Base-by-base conservation (phyloP, 306 rosid genomes). In the Inga laurina region DNA sequence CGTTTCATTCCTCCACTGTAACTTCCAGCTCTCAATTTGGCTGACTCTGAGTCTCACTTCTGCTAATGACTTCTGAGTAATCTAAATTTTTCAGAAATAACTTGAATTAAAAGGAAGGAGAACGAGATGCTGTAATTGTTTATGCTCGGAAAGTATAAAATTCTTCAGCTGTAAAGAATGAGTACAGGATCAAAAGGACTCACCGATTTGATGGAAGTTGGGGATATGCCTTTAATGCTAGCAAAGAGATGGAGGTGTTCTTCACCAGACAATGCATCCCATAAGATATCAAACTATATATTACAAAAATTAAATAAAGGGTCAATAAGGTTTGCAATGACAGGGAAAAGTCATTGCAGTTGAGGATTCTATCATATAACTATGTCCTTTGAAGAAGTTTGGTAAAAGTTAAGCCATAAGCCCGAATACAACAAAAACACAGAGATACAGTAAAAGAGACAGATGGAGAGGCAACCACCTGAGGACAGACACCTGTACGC, bases 1-100 rank as follows among this genome's bases (percentile, higher is more conserved):
- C 98, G 97, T 81, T 92, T 92, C 97, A 93, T 95, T 82, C 97
- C 99, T 80, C 96, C 98, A 78, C 99, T 93, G 82, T 95, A 95
- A 88, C 94, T 93, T 62, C 93, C 97, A 79, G 94, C 91, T 86
- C 97, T 91, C 61, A 83, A 84, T 82, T 85, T 89, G 22, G 98
- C 94, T 18, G 92, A 89, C 65, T 91, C 93, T 2, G 76, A 95
- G 99, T 85, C 61, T 92, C 80, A 93, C 96, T 80, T 95, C 98
- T 77, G 73, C 92, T 81, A 93, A 79, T 57, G 94, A 92, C 54
- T 88, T 82, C 85, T 81, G 82, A 70, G 85, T 81, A 69, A 88
- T 81, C 98, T 95, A 84, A 69, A 87, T 67, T 86, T 78, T 81
- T 56, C 46, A 77, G 71, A 81, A 82, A 82, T n/a, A 76, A 79